Evolutionary conservation across 768 basidiomycete species (phyloP).

Genomic region (Calvatia gigantea): DNA sequence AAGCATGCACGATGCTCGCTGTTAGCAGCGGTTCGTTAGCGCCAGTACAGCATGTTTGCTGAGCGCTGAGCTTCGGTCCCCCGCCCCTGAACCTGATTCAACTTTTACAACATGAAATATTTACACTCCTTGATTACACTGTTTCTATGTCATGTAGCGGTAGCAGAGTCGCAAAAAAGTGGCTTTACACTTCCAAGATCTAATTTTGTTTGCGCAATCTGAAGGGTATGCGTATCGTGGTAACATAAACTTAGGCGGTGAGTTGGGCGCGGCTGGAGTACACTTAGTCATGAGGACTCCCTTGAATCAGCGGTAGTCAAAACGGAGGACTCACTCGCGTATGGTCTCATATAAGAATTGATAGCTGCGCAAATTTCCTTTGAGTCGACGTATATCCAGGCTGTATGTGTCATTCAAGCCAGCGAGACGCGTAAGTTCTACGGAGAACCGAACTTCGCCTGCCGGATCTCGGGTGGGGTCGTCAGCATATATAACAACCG

Average conservation of each 20-base stretch:
- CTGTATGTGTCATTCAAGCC: constrained; percentile 81
- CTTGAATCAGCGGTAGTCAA: background rate
- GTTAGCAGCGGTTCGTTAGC: too few relatives aligned
- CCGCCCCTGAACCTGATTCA: too few relatives aligned
- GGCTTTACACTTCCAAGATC: too few relatives aligned
- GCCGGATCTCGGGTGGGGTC: constrained; percentile 60
- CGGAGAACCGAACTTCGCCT: constrained; percentile 90
- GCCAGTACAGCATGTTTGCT: too few relatives aligned
- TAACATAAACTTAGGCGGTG: background rate
- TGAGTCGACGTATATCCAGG: constrained; percentile 84
- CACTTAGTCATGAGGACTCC: background rate
- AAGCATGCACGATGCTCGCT: background rate
- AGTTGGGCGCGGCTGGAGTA: background rate
- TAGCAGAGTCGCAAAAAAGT: too few relatives aligned
- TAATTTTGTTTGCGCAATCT: background rate
- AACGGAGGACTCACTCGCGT: constrained; percentile 23
- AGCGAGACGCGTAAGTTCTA: constrained; percentile 85
- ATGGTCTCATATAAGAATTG: constrained; percentile 75
- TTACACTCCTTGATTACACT: too few relatives aligned
- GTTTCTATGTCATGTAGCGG: too few relatives aligned
- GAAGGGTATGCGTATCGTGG: background rate
- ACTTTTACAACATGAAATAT: too few relatives aligned
- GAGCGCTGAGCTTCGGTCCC: too few relatives aligned
- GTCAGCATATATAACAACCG: background rate
- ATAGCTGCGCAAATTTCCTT: constrained; percentile 83